Conservation (phyloP, 805 yeast species). For the Candida nemodendra region DNA sequence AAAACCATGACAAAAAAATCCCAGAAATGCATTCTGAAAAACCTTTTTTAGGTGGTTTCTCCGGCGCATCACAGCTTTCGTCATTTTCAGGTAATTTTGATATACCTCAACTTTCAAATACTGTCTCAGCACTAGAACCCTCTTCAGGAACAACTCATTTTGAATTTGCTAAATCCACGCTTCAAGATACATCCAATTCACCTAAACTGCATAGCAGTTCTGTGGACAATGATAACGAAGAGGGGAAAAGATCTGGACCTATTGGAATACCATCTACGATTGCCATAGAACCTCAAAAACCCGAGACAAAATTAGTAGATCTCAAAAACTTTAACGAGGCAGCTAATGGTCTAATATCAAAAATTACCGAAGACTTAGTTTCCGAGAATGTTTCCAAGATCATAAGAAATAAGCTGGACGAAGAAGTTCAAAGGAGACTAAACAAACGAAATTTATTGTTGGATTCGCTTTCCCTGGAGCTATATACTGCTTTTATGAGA, state of each 20-base stretch:
- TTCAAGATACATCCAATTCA: not conserved
- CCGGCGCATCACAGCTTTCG: not conserved
- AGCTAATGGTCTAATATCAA: conserved; percentile 21
- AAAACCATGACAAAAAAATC: too few relatives aligned
- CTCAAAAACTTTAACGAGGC: conserved; percentile 32
- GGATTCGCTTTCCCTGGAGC: conserved; percentile 43
- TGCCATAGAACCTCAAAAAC: conserved; percentile 9
- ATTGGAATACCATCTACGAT: not conserved
- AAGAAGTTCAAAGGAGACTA: conserved; percentile 5
- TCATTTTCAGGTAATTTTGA: not conserved
- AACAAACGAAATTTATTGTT: conserved; percentile 30
- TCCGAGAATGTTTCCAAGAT: conserved; percentile 25
- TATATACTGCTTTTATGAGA: conserved; percentile 59
- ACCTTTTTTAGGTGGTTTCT: not conserved
- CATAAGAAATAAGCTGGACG: conserved; percentile 4
- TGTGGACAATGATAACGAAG: not conserved
- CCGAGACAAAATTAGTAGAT: conserved; percentile 27
- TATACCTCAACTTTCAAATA: not conserved
- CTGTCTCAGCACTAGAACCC: not conserved
- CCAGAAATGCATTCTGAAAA: not conserved
- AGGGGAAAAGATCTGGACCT: not conserved
- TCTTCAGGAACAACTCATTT: not conserved
- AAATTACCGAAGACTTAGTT: conserved; percentile 27
- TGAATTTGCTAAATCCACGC: not conserved
- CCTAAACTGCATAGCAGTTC: not conserved